Conservation (phyloP, 2,329 filamentous ascomycete species). For the Venturia nashicola region DNA sequence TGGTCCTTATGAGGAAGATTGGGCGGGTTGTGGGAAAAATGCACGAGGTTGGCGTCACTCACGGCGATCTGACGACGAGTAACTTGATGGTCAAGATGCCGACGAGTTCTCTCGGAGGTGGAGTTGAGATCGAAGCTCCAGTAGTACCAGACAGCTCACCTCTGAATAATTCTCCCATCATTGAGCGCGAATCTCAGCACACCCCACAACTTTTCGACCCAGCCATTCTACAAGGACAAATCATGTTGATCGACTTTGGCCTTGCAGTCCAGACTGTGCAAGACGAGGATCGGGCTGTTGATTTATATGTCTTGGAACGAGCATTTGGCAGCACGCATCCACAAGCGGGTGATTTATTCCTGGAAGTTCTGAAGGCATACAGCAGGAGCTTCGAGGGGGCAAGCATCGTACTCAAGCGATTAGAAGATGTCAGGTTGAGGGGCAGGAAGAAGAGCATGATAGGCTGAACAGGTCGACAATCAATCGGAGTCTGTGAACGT, state of each 20-base stretch:
- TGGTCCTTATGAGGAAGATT: constrained; percentile 55
- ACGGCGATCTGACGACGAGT: constrained; percentile 93
- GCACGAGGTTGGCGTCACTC: constrained; percentile 76
- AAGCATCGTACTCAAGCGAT: constrained; percentile 58
- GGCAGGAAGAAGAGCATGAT: constrained; percentile 96
- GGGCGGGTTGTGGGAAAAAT: constrained; percentile 60
- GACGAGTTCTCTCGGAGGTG: neutral
- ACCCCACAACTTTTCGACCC: neutral
- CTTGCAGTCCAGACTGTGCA: constrained; percentile 68
- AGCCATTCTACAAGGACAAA: constrained; percentile 48
- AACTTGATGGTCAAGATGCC: constrained; percentile 68
- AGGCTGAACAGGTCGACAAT: constrained; percentile 42
- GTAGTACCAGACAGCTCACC: constrained; percentile 9
- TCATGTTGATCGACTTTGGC: constrained; percentile 91
- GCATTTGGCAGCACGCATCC: constrained; percentile 95
- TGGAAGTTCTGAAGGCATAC: constrained; percentile 64
- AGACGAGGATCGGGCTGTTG: constrained; percentile 90
- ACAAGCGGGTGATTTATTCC: constrained; percentile 64
- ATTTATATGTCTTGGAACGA: constrained; percentile 88
- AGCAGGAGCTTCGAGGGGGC: constrained; percentile 63
- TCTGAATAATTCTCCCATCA: neutral
- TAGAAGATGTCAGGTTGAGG: constrained; percentile 88
- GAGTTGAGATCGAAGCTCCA: neutral
- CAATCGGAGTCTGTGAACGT: neutral
- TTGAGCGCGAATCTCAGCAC: neutral